Percentiles rank a stretch among this genome's conserved stretches.
Evolutionary conservation across 768 basidiomycete genomes (phyloP).

Genomic region (Hypholoma fasciculare): DNA sequence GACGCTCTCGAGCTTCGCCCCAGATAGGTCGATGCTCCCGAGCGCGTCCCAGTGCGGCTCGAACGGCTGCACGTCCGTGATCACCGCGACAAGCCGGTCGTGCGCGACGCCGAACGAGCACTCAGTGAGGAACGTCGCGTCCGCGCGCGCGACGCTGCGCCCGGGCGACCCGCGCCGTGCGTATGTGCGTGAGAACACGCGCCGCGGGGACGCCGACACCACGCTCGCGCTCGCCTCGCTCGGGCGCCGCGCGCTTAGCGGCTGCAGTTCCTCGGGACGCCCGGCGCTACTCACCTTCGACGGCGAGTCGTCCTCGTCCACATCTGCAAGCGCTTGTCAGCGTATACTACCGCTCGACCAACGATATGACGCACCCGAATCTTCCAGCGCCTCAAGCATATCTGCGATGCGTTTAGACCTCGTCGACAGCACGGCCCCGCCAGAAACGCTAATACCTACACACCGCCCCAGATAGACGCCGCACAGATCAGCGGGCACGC

Average conservation of each 20-base stretch:
- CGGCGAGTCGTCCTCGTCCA: conserved; percentile 52
- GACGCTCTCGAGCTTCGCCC: conserved; percentile 76
- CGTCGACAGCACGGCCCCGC: conserved; percentile 49
- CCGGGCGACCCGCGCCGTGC: conserved; percentile 31
- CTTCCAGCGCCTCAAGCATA: conserved; percentile 74
- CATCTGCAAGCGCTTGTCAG: conserved; percentile 20
- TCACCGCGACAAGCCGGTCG: conserved; percentile 85
- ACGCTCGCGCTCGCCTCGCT: conserved; percentile 21
- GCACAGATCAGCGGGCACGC: neutral
- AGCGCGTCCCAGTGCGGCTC: conserved; percentile 94
- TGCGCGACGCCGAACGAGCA: conserved; percentile 96
- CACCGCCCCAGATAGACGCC: neutral
- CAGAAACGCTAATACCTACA: conserved; percentile 23
- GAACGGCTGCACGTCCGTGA: conserved; percentile 94
- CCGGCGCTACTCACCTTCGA: conserved; percentile 52
- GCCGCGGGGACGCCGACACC: conserved; percentile 29
- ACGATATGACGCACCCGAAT: conserved; percentile 51
- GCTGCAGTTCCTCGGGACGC: conserved; percentile 48
- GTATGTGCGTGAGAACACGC: conserved; percentile 46
- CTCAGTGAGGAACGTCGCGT: conserved; percentile 80
- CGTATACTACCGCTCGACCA: neutral
- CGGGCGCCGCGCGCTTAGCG: conserved; percentile 42
- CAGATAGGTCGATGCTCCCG: conserved; percentile 68
- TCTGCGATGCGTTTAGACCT: conserved; percentile 81
- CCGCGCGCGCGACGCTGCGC: conserved; percentile 28